Percentiles rank a stretch among this genome's conserved stretches.
These are phyloP conservation scores for Lachnellula arida DNA, from an alignment of 2,329 filamentous ascomycete species.

Conservation along the genomic window DNA sequence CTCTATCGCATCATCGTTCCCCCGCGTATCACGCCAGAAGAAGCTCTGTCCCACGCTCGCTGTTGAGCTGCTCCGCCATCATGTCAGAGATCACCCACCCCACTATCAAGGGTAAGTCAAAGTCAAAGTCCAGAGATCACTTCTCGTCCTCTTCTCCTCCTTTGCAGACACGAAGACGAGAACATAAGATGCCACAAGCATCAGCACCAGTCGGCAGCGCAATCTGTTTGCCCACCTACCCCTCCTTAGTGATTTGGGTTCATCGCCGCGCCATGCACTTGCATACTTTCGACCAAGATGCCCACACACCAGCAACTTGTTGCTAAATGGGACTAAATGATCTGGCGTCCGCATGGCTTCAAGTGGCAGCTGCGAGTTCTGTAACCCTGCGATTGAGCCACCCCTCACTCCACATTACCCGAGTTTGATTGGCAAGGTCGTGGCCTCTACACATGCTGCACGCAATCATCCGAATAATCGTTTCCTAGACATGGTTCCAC, in stretches of 20 bases:
- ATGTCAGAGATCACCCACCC: constrained; percentile 53
- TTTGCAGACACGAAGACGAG: constrained; percentile 1
- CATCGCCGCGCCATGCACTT: background rate
- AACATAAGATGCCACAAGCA: background rate
- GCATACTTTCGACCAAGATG: background rate
- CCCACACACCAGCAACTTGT: background rate
- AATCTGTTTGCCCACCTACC: background rate
- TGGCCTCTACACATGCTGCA: background rate
- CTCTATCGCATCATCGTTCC: too few relatives aligned
- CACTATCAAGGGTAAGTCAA: constrained; percentile 53
- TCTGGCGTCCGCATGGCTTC: background rate
- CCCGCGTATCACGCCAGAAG: too few relatives aligned
- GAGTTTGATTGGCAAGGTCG: constrained; percentile 4
- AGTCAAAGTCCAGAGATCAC: background rate
- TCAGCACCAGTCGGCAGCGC: background rate
- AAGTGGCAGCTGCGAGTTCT: background rate
- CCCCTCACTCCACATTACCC: constrained; percentile 4
- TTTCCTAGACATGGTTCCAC: background rate
- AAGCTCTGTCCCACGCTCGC: too few relatives aligned
- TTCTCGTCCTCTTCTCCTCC: background rate
- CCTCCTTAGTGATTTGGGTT: background rate
- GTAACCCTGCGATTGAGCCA: background rate
- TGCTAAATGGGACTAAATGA: background rate
- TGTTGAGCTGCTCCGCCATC: background rate
- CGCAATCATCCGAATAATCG: background rate